Evolutionary conservation across 139 green algal species (phyloP).

Genomic region (Picochlorum sp.): DNA sequence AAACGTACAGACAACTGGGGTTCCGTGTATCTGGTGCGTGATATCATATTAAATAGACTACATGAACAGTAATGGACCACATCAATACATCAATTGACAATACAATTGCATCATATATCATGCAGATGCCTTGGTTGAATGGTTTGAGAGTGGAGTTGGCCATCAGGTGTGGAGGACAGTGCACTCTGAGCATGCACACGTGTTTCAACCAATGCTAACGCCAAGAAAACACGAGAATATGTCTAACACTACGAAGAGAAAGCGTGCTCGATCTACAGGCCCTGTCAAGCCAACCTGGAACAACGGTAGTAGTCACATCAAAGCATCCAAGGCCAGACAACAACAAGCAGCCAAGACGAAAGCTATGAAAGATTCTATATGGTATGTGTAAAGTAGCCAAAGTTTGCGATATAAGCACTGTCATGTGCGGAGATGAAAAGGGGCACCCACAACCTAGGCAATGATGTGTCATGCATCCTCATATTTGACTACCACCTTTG

Average conservation of each 20-base stretch:
- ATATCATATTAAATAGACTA: neutral
- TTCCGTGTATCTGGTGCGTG: neutral
- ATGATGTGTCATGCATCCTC: conserved; percentile 6
- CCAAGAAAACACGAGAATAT: neutral
- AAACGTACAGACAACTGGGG: conserved; percentile 3
- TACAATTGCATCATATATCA: conserved; percentile 1
- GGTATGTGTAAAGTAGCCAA: conserved; percentile 3
- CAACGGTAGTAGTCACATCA: neutral
- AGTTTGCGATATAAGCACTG: neutral
- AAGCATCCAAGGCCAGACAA: conserved; percentile 3
- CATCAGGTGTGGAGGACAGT: conserved; percentile 5
- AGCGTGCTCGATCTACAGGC: neutral
- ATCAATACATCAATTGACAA: neutral
- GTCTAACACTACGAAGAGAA: neutral
- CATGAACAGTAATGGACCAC: neutral
- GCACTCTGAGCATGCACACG: neutral
- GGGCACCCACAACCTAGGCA: neutral
- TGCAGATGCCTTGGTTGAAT: conserved; percentile 6
- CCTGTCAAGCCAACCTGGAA: neutral
- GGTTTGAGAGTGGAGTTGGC: neutral
- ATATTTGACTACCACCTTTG: conserved; percentile 3
- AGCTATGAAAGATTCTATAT: conserved; percentile 4
- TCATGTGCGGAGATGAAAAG: neutral
- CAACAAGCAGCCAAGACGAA: neutral
- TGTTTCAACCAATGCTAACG: neutral